Conservation (phyloP, 345 rosid genomes). For the Anastatica hierochuntica region DNA sequence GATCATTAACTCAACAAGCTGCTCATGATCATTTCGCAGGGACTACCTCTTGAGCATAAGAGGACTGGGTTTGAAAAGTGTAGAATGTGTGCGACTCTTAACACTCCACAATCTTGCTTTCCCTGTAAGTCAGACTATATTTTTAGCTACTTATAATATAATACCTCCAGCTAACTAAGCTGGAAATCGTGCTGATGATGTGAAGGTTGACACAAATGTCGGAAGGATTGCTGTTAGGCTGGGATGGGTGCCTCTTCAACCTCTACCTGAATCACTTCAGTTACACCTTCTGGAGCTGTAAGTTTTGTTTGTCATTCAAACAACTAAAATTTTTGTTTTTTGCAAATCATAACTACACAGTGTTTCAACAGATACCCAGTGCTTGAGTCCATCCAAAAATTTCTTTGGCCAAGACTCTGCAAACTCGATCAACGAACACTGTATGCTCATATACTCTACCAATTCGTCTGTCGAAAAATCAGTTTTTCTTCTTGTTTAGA, state of each 20-base stretch:
- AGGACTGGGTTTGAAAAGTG: constrained; percentile 90
- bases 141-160: constrained; percentile 7
- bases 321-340: neutral
- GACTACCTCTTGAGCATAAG: constrained; percentile 74
- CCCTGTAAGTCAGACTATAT: constrained; percentile 48
- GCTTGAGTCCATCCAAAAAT: constrained; percentile 82
- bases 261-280: constrained; percentile 88
- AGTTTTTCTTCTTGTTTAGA: neutral
- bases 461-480: constrained; percentile 3
- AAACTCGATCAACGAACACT: constrained; percentile 77
- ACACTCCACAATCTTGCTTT: constrained; percentile 91
- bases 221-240: constrained; percentile 94
- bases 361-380: constrained; percentile 59
- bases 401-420: constrained; percentile 96
- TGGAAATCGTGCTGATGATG: constrained; percentile 9
- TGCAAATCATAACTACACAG: constrained; percentile 18
- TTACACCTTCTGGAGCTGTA: constrained; percentile 86
- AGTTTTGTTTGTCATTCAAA: constrained; percentile 26
- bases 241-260: constrained; percentile 97
- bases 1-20: constrained; percentile 8
- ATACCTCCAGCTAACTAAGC: constrained; percentile 5
- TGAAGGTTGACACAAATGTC: constrained; percentile 92
- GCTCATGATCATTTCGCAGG: constrained; percentile 35
- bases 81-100: constrained; percentile 87
- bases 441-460: constrained; percentile 37